These are phyloP conservation scores for Botryotinia convoluta DNA, from an alignment of 2,329 filamentous ascomycete genomes.

Conservation along the genomic window DNA sequence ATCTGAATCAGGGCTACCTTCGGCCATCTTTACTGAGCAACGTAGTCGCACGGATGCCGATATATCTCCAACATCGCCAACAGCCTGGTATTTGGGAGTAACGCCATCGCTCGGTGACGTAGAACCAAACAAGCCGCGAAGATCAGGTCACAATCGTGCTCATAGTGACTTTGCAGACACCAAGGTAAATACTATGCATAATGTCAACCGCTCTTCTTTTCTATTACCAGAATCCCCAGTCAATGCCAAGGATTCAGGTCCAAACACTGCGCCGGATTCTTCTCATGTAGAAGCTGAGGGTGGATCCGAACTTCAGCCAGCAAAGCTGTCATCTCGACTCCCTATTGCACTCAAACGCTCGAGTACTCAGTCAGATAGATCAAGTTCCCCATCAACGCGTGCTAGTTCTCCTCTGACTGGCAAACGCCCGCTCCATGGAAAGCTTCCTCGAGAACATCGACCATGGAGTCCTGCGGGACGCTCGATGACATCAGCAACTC, in stretches of 20 bases:
- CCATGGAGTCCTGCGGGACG: slow-evolving; percentile 34
- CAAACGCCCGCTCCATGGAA: slow-evolving; percentile 40
- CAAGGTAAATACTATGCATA: slow-evolving; percentile 34
- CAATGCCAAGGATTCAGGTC: background rate
- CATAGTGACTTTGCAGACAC: slow-evolving; percentile 57
- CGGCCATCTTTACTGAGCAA: slow-evolving; percentile 45
- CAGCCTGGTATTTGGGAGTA: slow-evolving; percentile 59
- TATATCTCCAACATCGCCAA: slow-evolving; percentile 60
- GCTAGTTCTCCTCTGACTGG: slow-evolving; percentile 50
- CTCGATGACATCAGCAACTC: slow-evolving; percentile 25
- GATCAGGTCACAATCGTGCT: slow-evolving; percentile 49
- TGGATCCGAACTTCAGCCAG: slow-evolving; percentile 2
- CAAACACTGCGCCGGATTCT: background rate
- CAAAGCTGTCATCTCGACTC: slow-evolving; percentile 30
- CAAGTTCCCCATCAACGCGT: slow-evolving; percentile 35
- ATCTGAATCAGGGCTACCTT: slow-evolving; percentile 67
- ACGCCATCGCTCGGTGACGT: slow-evolving; percentile 44
- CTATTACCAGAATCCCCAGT: slow-evolving; percentile 9
- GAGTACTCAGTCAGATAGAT: slow-evolving; percentile 45
- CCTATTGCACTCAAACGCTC: slow-evolving; percentile 32
- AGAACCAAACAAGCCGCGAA: slow-evolving; percentile 29
- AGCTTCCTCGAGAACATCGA: slow-evolving; percentile 29
- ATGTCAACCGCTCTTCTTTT: slow-evolving; percentile 16
- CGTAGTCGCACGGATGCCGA: slow-evolving; percentile 57
- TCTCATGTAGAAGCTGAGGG: background rate